Percentiles rank a stretch among this genome's conserved stretches.
These are phyloP conservation scores for Dothideomycetes sp. DNA, from an alignment of 2,329 filamentous ascomycete species.

Conservation along the genomic window DNA sequence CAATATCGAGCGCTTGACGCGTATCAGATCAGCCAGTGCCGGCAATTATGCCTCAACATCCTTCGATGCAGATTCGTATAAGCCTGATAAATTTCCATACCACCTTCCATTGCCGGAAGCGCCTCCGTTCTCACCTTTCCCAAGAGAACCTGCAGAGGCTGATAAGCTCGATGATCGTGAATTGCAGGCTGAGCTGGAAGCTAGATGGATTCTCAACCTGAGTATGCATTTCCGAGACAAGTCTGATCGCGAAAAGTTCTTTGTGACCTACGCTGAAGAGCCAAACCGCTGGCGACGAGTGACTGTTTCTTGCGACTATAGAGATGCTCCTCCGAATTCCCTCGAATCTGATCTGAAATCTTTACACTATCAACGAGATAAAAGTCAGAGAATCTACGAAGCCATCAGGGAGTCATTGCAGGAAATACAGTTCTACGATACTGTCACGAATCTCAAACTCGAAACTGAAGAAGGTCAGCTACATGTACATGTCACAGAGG, in stretches of 20 bases:
- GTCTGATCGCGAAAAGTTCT: constrained; percentile 92
- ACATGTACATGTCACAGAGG: constrained; percentile 96
- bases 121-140: neutral
- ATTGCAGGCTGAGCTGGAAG: constrained; percentile 74
- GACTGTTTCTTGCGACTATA: constrained; percentile 90
- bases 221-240: constrained; percentile 97
- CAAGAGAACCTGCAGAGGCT: constrained; percentile 17
- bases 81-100: neutral
- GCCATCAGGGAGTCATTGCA: constrained; percentile 81
- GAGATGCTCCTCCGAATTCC: constrained; percentile 67
- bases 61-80: neutral
- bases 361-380: constrained; percentile 78
- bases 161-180: constrained; percentile 46
- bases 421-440: constrained; percentile 95
- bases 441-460: constrained; percentile 89
- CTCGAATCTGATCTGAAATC: constrained; percentile 74
- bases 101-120: neutral
- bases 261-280: constrained; percentile 82
- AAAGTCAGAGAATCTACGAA: constrained; percentile 87
- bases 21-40: neutral
- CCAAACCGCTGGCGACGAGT: constrained; percentile 75
- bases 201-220: constrained; percentile 88
- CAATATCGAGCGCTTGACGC: no score
- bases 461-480: constrained; percentile 79
- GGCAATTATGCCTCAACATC: neutral